These are phyloP conservation scores for Fusarium avenaceum DNA, from an alignment of 2,329 filamentous ascomycete species.

Conservation along the genomic window DNA sequence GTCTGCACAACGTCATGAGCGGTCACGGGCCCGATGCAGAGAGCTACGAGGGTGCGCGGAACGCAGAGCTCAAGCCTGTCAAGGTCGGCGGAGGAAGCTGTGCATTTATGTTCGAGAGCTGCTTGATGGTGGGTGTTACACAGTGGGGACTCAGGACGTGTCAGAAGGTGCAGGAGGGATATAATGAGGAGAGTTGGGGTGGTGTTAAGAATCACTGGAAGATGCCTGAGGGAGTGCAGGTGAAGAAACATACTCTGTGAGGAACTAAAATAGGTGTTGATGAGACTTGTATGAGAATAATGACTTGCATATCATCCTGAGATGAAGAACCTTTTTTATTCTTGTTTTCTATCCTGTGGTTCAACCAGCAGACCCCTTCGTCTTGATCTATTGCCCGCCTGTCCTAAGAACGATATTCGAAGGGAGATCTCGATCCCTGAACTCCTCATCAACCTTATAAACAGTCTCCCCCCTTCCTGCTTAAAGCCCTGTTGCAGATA, in stretches of 20 bases:
- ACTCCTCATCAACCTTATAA: constrained; percentile 61
- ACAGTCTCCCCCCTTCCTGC: constrained; percentile 58
- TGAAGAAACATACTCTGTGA: constrained; percentile 45
- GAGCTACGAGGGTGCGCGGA: constrained; percentile 68
- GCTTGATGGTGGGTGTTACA: constrained; percentile 78
- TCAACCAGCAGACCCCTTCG: neutral
- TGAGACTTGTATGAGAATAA: neutral
- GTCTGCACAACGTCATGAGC: constrained; percentile 78
- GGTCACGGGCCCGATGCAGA: constrained; percentile 73
- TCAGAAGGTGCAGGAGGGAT: constrained; percentile 72
- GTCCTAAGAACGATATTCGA: constrained; percentile 65
- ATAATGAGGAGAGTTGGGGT: constrained; percentile 86
- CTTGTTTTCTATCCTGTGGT: neutral
- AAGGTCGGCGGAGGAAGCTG: constrained; percentile 73
- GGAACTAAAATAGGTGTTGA: constrained; percentile 14
- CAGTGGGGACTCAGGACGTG: constrained; percentile 76
- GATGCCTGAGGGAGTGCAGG: constrained; percentile 54
- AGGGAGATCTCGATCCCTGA: constrained; percentile 54
- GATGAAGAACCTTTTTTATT: neutral
- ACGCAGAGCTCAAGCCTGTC: constrained; percentile 66
- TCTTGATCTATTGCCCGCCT: constrained; percentile 22
- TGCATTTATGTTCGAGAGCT: constrained; percentile 79
- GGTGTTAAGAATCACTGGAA: constrained; percentile 74
- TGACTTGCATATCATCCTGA: neutral
- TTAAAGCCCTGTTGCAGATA: constrained; percentile 63